These are phyloP conservation scores for Ailanthus altissimus DNA, from an alignment of 345 rosid species.

Conservation along the genomic window DNA sequence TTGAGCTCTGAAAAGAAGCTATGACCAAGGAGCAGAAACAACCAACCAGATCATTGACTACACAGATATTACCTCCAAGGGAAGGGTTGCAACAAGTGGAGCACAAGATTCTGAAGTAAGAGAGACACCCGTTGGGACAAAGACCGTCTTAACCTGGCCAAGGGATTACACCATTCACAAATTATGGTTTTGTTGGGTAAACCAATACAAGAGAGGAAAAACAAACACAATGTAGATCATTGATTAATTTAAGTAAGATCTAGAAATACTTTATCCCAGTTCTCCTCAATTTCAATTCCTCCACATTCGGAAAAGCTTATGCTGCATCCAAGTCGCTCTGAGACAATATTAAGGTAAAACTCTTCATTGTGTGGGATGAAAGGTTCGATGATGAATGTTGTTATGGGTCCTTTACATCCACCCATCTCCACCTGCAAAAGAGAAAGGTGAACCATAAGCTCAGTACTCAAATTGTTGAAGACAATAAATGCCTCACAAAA, in stretches of 20 bases:
- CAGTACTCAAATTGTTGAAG: neutral
- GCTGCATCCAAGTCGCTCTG: slow-evolving; percentile 87
- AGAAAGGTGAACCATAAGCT: neutral
- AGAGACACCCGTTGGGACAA: slow-evolving; percentile 66
- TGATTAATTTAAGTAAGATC: slow-evolving; percentile 6
- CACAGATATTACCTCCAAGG: slow-evolving; percentile 70
- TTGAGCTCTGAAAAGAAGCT: neutral
- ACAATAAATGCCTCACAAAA: neutral
- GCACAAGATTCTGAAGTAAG: slow-evolving; percentile 72
- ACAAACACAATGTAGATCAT: neutral
- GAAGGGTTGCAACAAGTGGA: slow-evolving; percentile 91
- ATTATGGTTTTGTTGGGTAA: slow-evolving; percentile 5
- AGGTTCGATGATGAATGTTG: slow-evolving; percentile 94
- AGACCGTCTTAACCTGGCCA: slow-evolving; percentile 77
- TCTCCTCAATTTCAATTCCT: slow-evolving; percentile 97
- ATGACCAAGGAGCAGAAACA: slow-evolving; percentile 7
- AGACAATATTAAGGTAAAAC: slow-evolving; percentile 88
- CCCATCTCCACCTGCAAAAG: slow-evolving; percentile 81
- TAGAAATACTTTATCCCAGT: slow-evolving; percentile 84
- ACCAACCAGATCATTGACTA: slow-evolving; percentile 10
- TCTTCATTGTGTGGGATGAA: slow-evolving; percentile 89
- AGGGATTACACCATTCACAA: slow-evolving; percentile 15
- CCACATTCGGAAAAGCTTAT: slow-evolving; percentile 96
- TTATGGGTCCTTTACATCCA: slow-evolving; percentile 92
- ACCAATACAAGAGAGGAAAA: slow-evolving; percentile 6